phyloP scores from a whole-genome alignment of 805 yeast species.

The Jamesozyma rosinii region DNA sequence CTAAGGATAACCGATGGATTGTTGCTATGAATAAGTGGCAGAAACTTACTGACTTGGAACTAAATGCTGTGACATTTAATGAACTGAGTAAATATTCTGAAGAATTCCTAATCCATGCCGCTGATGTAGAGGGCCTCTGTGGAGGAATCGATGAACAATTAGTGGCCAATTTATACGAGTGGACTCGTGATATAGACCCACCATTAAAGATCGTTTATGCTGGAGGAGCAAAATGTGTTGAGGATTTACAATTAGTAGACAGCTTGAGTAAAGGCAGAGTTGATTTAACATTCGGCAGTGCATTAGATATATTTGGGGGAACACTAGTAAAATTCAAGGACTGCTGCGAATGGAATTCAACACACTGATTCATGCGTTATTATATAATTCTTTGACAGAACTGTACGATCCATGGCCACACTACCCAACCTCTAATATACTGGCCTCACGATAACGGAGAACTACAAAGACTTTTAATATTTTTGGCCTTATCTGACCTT shows the following conservation, averaged over 20 bases:
- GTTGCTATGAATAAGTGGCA: conserved; percentile 99
- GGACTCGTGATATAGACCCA: conserved; percentile 41
- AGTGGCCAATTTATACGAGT: conserved; percentile 62
- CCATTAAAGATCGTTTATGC: conserved; percentile 82
- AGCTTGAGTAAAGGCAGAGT: conserved; percentile 69
- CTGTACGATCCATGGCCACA: too few relatives aligned
- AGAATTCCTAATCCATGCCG: conserved; percentile 92
- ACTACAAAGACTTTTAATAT: background rate
- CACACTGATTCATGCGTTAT: too few relatives aligned
- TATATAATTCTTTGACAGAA: too few relatives aligned
- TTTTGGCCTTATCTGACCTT: background rate
- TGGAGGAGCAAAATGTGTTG: conserved; percentile 80
- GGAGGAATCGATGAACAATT: conserved; percentile 80
- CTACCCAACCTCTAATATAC: too few relatives aligned
- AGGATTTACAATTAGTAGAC: conserved; percentile 61
- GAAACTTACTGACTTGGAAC: conserved; percentile 58
- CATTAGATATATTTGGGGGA: conserved; percentile 94
- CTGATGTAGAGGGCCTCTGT: conserved; percentile 96
- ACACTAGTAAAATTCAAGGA: conserved; percentile 64
- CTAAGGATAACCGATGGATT: conserved; percentile 46
- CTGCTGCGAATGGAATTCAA: conserved; percentile 61
- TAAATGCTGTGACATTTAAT: conserved; percentile 46
- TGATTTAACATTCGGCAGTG: conserved; percentile 87
- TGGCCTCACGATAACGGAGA: too few relatives aligned
- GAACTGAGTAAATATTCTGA: conserved; percentile 56